Evolutionary conservation across 2,329 filamentous ascomycete species (phyloP).

Genomic region (Neonectria sp.): DNA sequence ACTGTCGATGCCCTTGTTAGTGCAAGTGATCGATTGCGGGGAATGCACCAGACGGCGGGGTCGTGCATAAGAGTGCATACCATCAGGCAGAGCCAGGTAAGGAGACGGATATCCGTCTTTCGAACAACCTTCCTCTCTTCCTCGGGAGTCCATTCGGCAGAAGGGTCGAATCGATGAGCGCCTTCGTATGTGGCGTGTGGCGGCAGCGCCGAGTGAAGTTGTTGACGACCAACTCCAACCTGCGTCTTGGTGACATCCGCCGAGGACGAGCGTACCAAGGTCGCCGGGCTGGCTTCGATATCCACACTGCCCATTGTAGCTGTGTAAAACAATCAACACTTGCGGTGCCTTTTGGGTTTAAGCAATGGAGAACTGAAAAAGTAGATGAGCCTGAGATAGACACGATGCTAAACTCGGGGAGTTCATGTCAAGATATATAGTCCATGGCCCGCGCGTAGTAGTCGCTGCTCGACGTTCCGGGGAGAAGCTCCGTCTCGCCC

Average conservation of each 20-base stretch:
- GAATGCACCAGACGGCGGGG: not conserved
- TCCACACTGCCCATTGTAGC: constrained; percentile 45
- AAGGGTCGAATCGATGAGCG: constrained; percentile 58
- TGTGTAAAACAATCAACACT: not conserved
- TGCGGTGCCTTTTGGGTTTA: not conserved
- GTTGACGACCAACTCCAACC: constrained; percentile 56
- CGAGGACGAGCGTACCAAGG: constrained; percentile 42
- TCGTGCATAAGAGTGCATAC: constrained; percentile 33
- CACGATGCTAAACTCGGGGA: constrained; percentile 26
- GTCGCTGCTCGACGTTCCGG: constrained; percentile 26
- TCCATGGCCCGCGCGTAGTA: constrained; percentile 19
- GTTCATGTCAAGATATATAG: constrained; percentile 43
- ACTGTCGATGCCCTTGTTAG: constrained; percentile 51
- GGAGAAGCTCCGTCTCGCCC: constrained; percentile 39
- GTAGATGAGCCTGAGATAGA: constrained; percentile 14
- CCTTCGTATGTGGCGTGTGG: constrained; percentile 57
- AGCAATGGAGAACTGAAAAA: not conserved
- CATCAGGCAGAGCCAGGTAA: constrained; percentile 62
- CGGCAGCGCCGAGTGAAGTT: constrained; percentile 51
- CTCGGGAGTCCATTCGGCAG: constrained; percentile 65
- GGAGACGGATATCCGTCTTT: constrained; percentile 63
- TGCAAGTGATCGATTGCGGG: constrained; percentile 25
- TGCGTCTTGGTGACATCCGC: constrained; percentile 45
- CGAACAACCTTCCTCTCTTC: constrained; percentile 71
- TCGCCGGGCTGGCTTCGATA: constrained; percentile 48